Conservation (phyloP, 2,329 filamentous ascomycete genomes). For the Penicillium psychrosexuale region DNA sequence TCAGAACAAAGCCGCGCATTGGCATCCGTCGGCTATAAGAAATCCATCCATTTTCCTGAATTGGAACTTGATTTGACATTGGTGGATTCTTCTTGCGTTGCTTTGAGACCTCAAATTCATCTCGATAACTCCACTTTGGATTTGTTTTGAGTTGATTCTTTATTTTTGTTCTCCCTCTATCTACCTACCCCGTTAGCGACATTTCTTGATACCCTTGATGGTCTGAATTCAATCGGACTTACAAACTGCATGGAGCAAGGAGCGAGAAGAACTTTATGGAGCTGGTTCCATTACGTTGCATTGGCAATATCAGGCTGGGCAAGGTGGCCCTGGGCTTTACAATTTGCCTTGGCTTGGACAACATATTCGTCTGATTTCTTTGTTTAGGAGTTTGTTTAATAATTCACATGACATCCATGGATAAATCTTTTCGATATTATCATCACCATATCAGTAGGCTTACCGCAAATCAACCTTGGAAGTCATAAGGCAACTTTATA, state of each 20-base stretch:
- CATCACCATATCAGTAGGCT: background rate
- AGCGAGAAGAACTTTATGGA: background rate
- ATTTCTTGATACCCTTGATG: conserved; percentile 12
- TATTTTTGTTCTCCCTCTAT: background rate
- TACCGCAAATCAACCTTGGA: background rate
- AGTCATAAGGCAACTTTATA: background rate
- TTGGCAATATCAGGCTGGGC: background rate
- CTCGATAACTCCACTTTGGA: background rate
- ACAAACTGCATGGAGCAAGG: conserved; percentile 4
- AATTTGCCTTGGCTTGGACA: background rate
- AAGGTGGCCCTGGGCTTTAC: background rate
- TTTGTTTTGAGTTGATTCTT: background rate
- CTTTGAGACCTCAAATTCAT: background rate
- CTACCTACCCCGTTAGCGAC: background rate
- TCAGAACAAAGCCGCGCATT: conserved; percentile 35
- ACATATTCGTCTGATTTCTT: background rate
- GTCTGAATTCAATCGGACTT: background rate
- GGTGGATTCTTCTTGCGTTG: background rate
- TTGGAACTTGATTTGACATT: background rate
- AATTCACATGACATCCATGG: background rate
- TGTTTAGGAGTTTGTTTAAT: background rate
- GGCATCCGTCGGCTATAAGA: conserved; percentile 36
- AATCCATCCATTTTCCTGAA: background rate
- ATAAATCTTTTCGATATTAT: background rate
- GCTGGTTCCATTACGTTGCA: conserved; percentile 1